A percentile compares a stretch with the other conserved stretches of the same genome.
phyloP scores from a whole-genome alignment of 2,329 filamentous ascomycete species.

The Bipolaris bicolor region DNA sequence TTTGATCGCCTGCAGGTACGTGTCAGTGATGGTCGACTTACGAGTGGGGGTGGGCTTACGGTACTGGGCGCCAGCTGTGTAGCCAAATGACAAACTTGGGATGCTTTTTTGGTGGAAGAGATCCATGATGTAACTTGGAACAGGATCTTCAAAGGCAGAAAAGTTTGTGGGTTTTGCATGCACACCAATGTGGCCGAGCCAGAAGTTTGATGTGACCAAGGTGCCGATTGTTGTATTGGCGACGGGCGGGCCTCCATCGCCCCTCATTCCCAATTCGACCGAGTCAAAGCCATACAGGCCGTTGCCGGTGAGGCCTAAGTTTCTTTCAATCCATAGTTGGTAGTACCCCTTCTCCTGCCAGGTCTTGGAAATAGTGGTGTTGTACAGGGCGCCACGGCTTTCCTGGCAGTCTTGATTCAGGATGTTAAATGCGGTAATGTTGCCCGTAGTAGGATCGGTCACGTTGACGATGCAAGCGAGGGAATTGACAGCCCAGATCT shows the following conservation, averaged over 20 bases:
- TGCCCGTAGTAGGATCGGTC: conserved; percentile 56
- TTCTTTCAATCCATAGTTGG: conserved; percentile 62
- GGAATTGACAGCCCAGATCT: conserved; percentile 69
- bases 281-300: conserved; percentile 67
- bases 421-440: conserved; percentile 27
- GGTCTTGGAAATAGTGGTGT: conserved; percentile 59
- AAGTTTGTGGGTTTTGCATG: conserved; percentile 59
- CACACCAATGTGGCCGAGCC: conserved; percentile 56
- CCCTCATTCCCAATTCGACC: conserved; percentile 50
- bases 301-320: conserved; percentile 65
- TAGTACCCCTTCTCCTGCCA: conserved; percentile 67
- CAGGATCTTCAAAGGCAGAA: conserved; percentile 59
- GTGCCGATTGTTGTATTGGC: conserved; percentile 52
- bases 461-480: conserved; percentile 32
- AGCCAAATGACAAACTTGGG: conserved; percentile 76
- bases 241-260: conserved; percentile 50
- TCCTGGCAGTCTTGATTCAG: conserved; percentile 54
- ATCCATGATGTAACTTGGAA: conserved; percentile 58
- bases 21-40: conserved; percentile 8
- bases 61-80: conserved; percentile 77
- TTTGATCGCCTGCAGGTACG: conserved; percentile 37
- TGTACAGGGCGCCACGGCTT: conserved; percentile 66
- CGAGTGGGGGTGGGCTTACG: conserved; percentile 53
- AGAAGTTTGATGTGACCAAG: conserved; percentile 50
- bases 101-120: conserved; percentile 65